These are phyloP conservation scores for Manihot esculenta DNA, from an alignment of 441 rosid genomes.

Conservation along the genomic window DNA sequence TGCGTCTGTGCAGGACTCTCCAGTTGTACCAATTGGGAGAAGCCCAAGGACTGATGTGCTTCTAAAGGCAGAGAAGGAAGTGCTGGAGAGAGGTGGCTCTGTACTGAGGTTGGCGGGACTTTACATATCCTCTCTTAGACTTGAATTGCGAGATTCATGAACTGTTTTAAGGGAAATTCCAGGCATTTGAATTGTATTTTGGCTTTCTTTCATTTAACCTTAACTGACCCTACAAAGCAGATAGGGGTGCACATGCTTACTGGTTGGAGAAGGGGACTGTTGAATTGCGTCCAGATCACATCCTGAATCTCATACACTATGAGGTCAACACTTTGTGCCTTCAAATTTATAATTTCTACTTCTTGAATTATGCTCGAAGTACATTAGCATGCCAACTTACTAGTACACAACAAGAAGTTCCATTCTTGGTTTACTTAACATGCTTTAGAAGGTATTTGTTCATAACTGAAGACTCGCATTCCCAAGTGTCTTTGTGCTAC, in stretches of 20 bases:
- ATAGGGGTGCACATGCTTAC: conserved; percentile 82
- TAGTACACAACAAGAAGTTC: background rate
- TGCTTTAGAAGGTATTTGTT: background rate
- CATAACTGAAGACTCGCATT: background rate
- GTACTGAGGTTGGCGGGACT: conserved; percentile 89
- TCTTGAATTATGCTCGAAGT: background rate
- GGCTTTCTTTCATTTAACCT: conserved; percentile 27
- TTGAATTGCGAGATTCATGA: conserved; percentile 3
- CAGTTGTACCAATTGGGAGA: conserved; percentile 74
- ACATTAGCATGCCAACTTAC: background rate
- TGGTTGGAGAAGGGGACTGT: conserved; percentile 72
- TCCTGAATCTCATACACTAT: conserved; percentile 87
- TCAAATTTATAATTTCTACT: background rate
- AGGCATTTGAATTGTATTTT: background rate
- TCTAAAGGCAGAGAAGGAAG: conserved; percentile 72
- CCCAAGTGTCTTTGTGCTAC: background rate
- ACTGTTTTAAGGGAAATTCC: background rate
- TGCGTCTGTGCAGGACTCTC: conserved; percentile 58
- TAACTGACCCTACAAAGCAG: conserved; percentile 62
- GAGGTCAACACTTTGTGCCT: conserved; percentile 49
- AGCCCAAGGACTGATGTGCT: conserved; percentile 83
- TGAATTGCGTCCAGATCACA: conserved; percentile 81
- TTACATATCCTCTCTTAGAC: conserved; percentile 73
- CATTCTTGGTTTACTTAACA: background rate
- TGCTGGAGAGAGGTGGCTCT: conserved; percentile 69